Conservation (phyloP, 2,329 filamentous ascomycete species). For the Thyridium curvatum region DNA sequence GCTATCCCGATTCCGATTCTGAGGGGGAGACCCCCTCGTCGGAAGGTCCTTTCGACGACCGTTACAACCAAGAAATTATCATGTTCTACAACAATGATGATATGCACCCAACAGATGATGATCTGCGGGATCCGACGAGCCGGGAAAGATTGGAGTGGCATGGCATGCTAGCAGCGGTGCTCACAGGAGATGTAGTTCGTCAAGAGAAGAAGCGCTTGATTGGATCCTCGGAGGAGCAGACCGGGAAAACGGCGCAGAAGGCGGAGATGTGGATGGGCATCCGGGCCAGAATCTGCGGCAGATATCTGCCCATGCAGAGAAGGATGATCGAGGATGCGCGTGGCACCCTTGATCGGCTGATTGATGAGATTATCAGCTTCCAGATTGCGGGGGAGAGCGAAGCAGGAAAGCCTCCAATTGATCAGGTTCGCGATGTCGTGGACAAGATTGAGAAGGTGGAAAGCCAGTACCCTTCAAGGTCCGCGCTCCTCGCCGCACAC, state of each 20-base stretch:
- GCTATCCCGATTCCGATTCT: slow-evolving; percentile 70
- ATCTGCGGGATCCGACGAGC: slow-evolving; percentile 81
- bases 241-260: slow-evolving; percentile 61
- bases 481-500: slow-evolving; percentile 67
- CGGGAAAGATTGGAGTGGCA: slow-evolving; percentile 95
- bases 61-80: slow-evolving; percentile 85
- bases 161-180: slow-evolving; percentile 90
- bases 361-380: slow-evolving; percentile 89
- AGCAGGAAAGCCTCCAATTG: slow-evolving; percentile 76
- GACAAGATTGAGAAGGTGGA: slow-evolving; percentile 87
- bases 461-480: slow-evolving; percentile 74
- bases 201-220: slow-evolving; percentile 97
- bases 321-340: slow-evolving; percentile 85
- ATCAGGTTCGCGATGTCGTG: slow-evolving; percentile 87
- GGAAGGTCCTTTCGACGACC: slow-evolving; percentile 77
- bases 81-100: slow-evolving; percentile 91
- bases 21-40: slow-evolving; percentile 88
- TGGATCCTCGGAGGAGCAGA: slow-evolving; percentile 58
- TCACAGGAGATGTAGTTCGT: slow-evolving; percentile 93
- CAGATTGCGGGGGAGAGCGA: slow-evolving; percentile 69
- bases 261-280: slow-evolving; percentile 85
- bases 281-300: slow-evolving; percentile 74
- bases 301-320: slow-evolving; percentile 76
- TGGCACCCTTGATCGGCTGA: slow-evolving; percentile 60
- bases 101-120: slow-evolving; percentile 80